phyloP scores from a whole-genome alignment of 2,329 filamentous ascomycete genomes.

The Verticillium dahliae region DNA sequence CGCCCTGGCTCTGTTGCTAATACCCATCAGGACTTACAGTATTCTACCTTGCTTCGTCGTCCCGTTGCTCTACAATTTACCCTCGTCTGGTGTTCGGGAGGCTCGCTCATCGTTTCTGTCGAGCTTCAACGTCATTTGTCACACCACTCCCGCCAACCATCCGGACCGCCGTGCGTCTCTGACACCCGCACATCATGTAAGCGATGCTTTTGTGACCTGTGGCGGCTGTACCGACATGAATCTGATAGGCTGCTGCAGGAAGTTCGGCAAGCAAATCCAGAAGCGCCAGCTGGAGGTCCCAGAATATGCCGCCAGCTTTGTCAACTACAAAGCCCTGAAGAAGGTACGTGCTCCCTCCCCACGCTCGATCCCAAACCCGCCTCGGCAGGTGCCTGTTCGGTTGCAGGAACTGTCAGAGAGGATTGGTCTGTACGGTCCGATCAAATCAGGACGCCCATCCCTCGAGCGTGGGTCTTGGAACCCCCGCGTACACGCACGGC shows the following conservation, averaged over 20 bases:
- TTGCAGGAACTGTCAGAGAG: neutral
- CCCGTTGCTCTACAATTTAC: neutral
- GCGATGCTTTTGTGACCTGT: neutral
- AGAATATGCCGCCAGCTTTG: constrained; percentile 98
- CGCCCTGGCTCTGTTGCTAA: neutral
- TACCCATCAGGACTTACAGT: neutral
- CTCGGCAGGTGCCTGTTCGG: constrained; percentile 2
- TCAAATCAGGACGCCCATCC: neutral
- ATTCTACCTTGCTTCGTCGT: neutral
- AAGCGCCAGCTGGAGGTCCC: constrained; percentile 98
- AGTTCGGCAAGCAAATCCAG: constrained; percentile 99
- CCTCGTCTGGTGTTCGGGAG: neutral
- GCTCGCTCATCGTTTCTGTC: neutral
- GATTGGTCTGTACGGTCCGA: neutral
- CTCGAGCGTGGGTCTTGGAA: neutral
- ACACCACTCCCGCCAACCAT: neutral
- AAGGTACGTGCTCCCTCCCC: constrained; percentile 57
- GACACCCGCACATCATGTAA: neutral
- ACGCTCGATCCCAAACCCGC: constrained; percentile 5
- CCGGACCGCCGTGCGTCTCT: neutral
- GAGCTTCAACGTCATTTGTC: neutral
- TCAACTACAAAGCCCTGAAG: constrained; percentile 98
- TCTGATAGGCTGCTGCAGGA: constrained; percentile 54
- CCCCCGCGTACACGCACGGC: neutral
- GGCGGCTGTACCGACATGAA: neutral